phyloP scores from a whole-genome alignment of 2,329 filamentous ascomycete species.

The Diaporthe sp. region DNA sequence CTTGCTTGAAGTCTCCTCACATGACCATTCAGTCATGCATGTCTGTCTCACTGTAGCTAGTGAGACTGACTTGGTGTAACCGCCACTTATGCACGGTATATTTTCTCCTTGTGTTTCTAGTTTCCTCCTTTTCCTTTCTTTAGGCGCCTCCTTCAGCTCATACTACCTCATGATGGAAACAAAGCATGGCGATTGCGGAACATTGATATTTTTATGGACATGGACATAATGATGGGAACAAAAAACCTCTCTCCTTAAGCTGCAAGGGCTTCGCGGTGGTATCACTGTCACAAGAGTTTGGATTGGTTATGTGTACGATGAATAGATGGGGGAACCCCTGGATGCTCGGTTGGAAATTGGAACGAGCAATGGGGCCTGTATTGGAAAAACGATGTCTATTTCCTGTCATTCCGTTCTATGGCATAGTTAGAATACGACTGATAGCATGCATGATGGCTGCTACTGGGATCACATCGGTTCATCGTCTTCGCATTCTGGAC shows the following conservation, averaged over 20 bases:
- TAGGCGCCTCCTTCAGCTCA: background rate
- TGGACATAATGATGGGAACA: constrained; percentile 8
- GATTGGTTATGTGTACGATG: constrained; percentile 11
- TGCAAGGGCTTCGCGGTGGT: background rate
- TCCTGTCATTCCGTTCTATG: background rate
- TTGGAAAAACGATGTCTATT: background rate
- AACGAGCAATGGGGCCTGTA: background rate
- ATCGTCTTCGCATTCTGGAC: background rate
- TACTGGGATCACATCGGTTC: background rate
- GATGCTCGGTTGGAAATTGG: background rate
- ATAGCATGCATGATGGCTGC: background rate
- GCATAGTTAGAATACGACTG: background rate
- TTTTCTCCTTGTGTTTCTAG: background rate
- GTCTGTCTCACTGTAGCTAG: constrained; percentile 17
- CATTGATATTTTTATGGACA: background rate
- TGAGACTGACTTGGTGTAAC: background rate
- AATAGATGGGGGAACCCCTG: background rate
- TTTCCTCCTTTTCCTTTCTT: background rate
- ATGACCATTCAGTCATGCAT: constrained; percentile 12
- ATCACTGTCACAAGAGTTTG: background rate
- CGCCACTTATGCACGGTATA: background rate
- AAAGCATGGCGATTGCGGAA: constrained; percentile 30
- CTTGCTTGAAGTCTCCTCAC: background rate
- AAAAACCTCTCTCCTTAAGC: background rate
- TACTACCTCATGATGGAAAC: constrained; percentile 12